Evolutionary conservation across 352 stramenopile genomes (phyloP).

Genomic region (Thraustotheca clavata): DNA sequence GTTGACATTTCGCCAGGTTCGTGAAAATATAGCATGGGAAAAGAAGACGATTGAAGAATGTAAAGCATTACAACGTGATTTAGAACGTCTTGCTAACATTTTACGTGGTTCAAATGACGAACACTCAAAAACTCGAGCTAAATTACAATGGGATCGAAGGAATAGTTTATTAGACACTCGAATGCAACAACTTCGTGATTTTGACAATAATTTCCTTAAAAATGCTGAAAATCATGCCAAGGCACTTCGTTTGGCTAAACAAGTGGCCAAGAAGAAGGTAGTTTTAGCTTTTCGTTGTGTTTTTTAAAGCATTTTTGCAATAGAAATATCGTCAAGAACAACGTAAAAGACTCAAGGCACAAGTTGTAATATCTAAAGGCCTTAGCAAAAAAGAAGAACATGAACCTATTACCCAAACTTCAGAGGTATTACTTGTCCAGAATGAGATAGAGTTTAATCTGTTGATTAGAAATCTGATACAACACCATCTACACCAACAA

Average conservation of each 20-base stretch:
- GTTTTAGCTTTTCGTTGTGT: not conserved
- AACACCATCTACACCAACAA: not conserved
- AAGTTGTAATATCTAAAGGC: not conserved
- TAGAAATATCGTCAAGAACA: not conserved
- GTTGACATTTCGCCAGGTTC: not conserved
- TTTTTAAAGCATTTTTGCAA: not conserved
- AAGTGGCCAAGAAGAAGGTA: slow-evolving; percentile 5
- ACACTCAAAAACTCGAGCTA: not conserved
- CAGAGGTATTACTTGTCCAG: not conserved
- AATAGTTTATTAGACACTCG: not conserved
- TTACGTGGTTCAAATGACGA: not conserved
- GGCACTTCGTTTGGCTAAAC: not conserved
- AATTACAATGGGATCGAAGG: not conserved
- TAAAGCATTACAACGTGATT: not conserved
- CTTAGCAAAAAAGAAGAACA: not conserved
- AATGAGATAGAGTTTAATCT: not conserved
- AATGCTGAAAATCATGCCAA: not conserved
- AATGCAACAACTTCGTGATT: not conserved
- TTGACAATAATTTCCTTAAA: not conserved
- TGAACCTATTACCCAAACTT: not conserved
- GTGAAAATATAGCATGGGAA: not conserved
- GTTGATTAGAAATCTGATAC: not conserved
- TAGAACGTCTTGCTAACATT: not conserved
- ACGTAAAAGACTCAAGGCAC: not conserved
- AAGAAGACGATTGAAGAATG: not conserved